Conservation (phyloP, 495 filamentous ascomycete species). For the Elasticomyces elasticus region DNA sequence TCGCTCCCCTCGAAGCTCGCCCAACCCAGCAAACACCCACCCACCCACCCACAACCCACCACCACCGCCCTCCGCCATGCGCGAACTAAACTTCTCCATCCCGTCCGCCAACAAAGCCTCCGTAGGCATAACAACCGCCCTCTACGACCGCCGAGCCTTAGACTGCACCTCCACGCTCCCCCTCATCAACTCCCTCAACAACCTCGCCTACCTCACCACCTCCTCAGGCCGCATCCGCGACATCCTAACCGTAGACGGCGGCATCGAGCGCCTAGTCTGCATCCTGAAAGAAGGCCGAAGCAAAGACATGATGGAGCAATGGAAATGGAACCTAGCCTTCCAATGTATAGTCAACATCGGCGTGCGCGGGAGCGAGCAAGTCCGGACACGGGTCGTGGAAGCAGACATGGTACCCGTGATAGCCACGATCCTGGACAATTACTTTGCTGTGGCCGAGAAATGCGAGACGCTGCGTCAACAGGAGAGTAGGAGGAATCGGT, state of each 20-base stretch:
- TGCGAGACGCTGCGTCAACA: constrained; percentile 72
- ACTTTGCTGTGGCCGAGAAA: constrained; percentile 90
- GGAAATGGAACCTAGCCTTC: constrained; percentile 99
- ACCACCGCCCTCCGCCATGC: constrained; percentile 48
- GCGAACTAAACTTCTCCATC: constrained; percentile 99
- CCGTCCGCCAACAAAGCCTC: constrained; percentile 99
- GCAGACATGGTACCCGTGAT: constrained; percentile 99
- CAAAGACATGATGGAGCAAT: constrained; percentile 98
- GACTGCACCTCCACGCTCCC: constrained; percentile 97
- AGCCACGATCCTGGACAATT: constrained; percentile 97
- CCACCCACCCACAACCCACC: background rate
- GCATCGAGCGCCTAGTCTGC: constrained; percentile 88
- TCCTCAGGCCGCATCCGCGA: constrained; percentile 97
- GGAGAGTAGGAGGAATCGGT: constrained; percentile 44
- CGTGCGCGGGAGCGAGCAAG: constrained; percentile 84
- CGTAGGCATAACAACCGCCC: constrained; percentile 94
- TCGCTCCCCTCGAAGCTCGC: no score
- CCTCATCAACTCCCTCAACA: constrained; percentile 95
- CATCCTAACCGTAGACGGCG: constrained; percentile 95
- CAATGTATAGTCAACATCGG: constrained; percentile 99
- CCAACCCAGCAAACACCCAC: background rate
- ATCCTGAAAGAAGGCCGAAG: constrained; percentile 94
- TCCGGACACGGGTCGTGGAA: constrained; percentile 90
- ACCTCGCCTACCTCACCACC: constrained; percentile 94
- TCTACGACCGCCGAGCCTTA: constrained; percentile 93